Base-by-base conservation (phyloP, 2,329 filamentous ascomycete species). In the Triangularia setosa region DNA sequence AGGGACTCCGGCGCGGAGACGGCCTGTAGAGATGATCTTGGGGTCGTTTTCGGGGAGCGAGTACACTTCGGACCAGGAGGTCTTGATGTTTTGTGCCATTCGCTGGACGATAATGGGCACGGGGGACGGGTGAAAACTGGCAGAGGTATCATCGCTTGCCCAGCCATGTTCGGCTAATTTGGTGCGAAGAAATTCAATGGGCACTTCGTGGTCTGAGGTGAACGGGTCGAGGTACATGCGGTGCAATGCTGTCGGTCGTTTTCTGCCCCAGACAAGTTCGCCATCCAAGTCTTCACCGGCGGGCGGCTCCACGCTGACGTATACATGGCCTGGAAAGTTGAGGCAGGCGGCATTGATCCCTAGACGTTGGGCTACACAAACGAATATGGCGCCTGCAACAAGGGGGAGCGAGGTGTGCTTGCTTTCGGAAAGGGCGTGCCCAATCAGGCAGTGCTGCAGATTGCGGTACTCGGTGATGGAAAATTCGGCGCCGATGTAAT, bases 221-320 rank as follows among this genome's bases (percentile, higher is more conserved):
- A 91, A 97, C 0, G 93, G 93, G 72, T 97, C 92, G 68, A 97
- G 81, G 73, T 92, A 96, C 85, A 97, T 94, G 56, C 81, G 79
- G 64, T 83, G 80, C 65, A 59, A 27, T 14, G 30, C 7, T 72
- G 69, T 14, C 75, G 69, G 25, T 56, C 64, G 18, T 65, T 28
- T 58, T 1, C 60, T 18, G 3, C 64, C 64, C 5, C 62, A 25
- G 16, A 61, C 58, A 16, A 64, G 61, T 4, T 56, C 61, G 1
- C 69, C 86, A 72, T 92, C 85, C 58, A 93, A 77, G 30, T 87
- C 86, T 70, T 84, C 75, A 2, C 86, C 86, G 0, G 79, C 73
- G 0, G 84, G 82, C 4, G 90, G 84, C 59, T 85, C 81, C 12
- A 98, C 86, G 60, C 96, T 87, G 18, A 87, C 90, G 73, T 96